phyloP scores from a whole-genome alignment of 2,329 filamentous ascomycete genomes.

The Fusarium zealandicum region DNA sequence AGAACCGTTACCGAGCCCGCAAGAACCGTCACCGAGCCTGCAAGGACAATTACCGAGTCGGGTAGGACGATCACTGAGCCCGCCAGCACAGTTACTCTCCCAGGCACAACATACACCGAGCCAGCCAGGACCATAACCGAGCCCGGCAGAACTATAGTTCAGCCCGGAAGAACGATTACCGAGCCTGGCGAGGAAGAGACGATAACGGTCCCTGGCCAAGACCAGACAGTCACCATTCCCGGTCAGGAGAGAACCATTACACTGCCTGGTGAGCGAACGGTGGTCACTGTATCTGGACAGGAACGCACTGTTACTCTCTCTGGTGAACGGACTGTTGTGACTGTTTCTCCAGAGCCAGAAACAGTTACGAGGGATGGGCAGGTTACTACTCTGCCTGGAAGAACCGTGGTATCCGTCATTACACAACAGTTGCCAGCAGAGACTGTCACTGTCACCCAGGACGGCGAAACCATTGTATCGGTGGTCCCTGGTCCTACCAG shows the following conservation, averaged over 20 bases:
- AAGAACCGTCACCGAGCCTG: slow-evolving; percentile 15
- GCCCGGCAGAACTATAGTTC: too few species aligned
- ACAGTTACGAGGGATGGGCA: slow-evolving; percentile 38
- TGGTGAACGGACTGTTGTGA: slow-evolving; percentile 37
- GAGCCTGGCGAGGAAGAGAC: too few species aligned
- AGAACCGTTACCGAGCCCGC: slow-evolving; percentile 17
- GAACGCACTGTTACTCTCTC: slow-evolving; percentile 35
- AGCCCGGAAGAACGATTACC: slow-evolving; percentile 18
- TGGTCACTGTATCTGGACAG: slow-evolving; percentile 36
- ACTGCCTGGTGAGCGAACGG: slow-evolving; percentile 30
- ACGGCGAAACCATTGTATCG: slow-evolving; percentile 42
- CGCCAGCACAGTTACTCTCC: too few species aligned
- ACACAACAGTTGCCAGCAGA: slow-evolving; percentile 41
- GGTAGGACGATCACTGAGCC: too few species aligned
- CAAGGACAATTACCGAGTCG: background rate
- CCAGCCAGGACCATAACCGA: slow-evolving; percentile 16
- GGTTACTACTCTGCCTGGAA: slow-evolving; percentile 36
- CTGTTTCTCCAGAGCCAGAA: slow-evolving; percentile 23
- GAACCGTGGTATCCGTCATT: slow-evolving; percentile 45
- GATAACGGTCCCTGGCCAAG: too few species aligned
- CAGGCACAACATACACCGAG: background rate
- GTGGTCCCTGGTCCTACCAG: slow-evolving; percentile 40
- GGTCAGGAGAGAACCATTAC: slow-evolving; percentile 35
- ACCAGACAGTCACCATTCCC: slow-evolving; percentile 18
- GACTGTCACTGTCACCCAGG: slow-evolving; percentile 44